phyloP scores from a whole-genome alignment of 2,329 filamentous ascomycete genomes.

The Sphaerulina vaccinii region DNA sequence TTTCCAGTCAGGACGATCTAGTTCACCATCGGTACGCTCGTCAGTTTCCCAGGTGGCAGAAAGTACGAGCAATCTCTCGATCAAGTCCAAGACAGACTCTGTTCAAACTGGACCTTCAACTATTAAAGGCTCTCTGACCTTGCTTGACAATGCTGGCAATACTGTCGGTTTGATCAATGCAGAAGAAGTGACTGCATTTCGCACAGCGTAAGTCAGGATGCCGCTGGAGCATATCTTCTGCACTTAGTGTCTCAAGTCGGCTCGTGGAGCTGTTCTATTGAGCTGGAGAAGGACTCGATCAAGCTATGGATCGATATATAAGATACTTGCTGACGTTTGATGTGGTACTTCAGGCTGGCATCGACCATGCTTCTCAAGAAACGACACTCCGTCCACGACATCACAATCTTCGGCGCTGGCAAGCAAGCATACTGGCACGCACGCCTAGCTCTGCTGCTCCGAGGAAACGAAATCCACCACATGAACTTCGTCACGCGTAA shows the following conservation, averaged over 20 bases:
- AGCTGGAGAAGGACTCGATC: too few species aligned
- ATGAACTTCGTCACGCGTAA: constrained; percentile 80
- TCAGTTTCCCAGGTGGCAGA: constrained; percentile 31
- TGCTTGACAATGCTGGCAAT: constrained; percentile 58
- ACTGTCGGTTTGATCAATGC: constrained; percentile 65
- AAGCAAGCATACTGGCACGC: constrained; percentile 95
- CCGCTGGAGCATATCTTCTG: too few species aligned
- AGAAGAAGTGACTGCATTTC: constrained; percentile 67
- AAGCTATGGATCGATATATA: too few species aligned
- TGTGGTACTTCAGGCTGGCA: constrained; percentile 43
- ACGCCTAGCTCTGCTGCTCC: constrained; percentile 74
- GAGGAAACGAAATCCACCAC: constrained; percentile 66
- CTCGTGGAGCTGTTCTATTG: too few species aligned
- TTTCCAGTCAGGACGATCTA: constrained; percentile 33
- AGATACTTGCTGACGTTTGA: too few species aligned
- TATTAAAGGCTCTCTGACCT: constrained; percentile 57
- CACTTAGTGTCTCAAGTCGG: too few species aligned
- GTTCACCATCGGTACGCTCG: constrained; percentile 17
- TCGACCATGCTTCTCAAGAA: constrained; percentile 61
- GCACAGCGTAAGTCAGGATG: constrained; percentile 50
- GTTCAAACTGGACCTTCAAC: constrained; percentile 35
- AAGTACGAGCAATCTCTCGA: constrained; percentile 27
- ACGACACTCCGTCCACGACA: constrained; percentile 68
- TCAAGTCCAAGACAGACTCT: constrained; percentile 31
- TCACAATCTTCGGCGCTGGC: constrained; percentile 84